Conservation (phyloP, 2,329 filamentous ascomycete genomes). For the Sclerotinia nivalis region DNA sequence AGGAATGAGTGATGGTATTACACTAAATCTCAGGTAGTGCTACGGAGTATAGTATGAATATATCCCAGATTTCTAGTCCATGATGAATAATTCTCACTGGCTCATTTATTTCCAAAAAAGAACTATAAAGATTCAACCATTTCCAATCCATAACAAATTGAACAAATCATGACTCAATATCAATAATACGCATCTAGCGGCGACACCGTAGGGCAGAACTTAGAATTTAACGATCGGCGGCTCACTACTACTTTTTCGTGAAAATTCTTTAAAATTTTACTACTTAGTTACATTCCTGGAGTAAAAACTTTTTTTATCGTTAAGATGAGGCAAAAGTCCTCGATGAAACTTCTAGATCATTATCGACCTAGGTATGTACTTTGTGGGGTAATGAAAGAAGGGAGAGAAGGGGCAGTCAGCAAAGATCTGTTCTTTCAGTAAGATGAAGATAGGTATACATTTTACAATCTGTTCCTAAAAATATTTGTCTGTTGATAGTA, state of each 20-base stretch:
- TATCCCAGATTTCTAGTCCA: no score
- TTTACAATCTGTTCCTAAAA: no score
- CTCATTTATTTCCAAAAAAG: not conserved
- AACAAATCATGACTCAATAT: not conserved
- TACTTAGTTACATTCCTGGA: not conserved
- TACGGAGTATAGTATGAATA: not conserved
- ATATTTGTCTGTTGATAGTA: no score
- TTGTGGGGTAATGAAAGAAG: constrained; percentile 10
- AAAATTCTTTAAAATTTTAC: not conserved
- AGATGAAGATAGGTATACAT: no score
- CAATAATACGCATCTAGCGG: not conserved
- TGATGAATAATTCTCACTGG: no score
- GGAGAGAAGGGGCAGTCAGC: not conserved
- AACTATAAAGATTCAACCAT: not conserved
- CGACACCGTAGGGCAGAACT: not conserved
- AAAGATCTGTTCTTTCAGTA: no score
- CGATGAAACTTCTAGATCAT: not conserved
- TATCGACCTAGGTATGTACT: not conserved
- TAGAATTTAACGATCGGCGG: not conserved
- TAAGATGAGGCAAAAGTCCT: no score
- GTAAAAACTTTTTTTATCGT: not conserved
- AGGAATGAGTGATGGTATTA: no score
- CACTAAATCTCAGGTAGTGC: no score
- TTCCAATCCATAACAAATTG: not conserved
- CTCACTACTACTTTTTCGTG: not conserved